phyloP scores from a whole-genome alignment of 257 asterid species.

The Leptodermis oblonga region DNA sequence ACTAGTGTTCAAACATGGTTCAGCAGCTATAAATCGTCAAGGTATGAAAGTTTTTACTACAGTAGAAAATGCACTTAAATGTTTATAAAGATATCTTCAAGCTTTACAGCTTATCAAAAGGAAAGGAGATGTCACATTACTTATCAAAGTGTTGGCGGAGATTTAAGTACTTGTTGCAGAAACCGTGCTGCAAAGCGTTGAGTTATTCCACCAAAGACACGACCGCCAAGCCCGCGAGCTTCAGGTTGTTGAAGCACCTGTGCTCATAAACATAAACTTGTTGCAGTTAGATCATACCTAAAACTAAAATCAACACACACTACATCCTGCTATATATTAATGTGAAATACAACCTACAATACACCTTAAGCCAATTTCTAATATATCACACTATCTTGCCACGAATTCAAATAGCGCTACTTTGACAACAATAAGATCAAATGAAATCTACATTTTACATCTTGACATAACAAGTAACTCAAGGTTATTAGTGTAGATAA shows the following conservation, averaged over 20 bases:
- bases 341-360: not conserved
- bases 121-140: not conserved
- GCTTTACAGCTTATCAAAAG: not conserved
- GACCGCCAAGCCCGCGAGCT: conserved; percentile 82
- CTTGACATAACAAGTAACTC: not conserved
- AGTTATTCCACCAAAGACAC: conserved; percentile 89
- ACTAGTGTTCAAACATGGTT: too few relatives aligned
- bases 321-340: too few relatives aligned
- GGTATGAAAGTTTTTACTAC: not conserved
- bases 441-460: not conserved
- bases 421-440: not conserved
- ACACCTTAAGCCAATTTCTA: not conserved
- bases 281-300: conserved; percentile 26
- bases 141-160: conserved; percentile 46
- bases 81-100: not conserved
- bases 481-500: not conserved
- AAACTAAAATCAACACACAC: too few relatives aligned
- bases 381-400: not conserved
- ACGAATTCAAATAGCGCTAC: not conserved
- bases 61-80: not conserved
- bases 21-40: not conserved
- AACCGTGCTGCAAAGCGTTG: conserved; percentile 97
- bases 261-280: conserved; percentile 25
- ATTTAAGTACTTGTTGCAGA: conserved; percentile 87
- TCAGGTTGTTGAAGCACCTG: conserved; percentile 97